These are phyloP conservation scores for Penicillium verhagenii DNA, from an alignment of 495 filamentous ascomycete species.

Conservation along the genomic window DNA sequence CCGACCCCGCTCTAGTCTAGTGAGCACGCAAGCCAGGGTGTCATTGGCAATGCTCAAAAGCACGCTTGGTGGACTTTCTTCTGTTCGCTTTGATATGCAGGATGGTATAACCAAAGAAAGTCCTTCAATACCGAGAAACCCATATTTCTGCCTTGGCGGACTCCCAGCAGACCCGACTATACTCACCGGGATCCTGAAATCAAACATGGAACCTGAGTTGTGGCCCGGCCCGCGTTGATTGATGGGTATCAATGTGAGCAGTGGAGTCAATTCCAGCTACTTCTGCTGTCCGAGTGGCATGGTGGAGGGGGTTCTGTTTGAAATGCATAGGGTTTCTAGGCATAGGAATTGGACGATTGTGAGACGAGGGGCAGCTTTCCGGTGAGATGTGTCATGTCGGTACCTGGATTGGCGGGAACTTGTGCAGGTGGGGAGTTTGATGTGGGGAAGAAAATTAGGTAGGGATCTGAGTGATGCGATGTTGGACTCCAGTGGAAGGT, in stretches of 20 bases:
- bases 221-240: conserved; percentile 15
- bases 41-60: too few relatives aligned
- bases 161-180: conserved; percentile 17
- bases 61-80: too few relatives aligned
- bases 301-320: conserved; percentile 31
- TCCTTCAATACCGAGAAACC: neutral
- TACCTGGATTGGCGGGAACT: conserved; percentile 22
- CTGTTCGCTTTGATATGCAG: too few relatives aligned
- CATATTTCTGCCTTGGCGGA: conserved; percentile 35
- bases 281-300: conserved; percentile 13
- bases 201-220: conserved; percentile 8
- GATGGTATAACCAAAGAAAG: neutral
- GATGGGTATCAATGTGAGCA: conserved; percentile 18
- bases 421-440: conserved; percentile 21
- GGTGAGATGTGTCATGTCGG: conserved; percentile 6
- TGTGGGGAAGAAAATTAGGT: conserved; percentile 25
- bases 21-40: too few relatives aligned
- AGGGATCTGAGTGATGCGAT: conserved; percentile 23
- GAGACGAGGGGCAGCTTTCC: conserved; percentile 6
- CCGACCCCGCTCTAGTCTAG: too few relatives aligned
- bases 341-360: neutral
- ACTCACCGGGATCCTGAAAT: conserved; percentile 16
- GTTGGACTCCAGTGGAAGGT: conserved; percentile 28
- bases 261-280: conserved; percentile 30
- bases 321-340: conserved; percentile 13